These are phyloP conservation scores for Beauveria pseudobassiana DNA, from an alignment of 2,329 filamentous ascomycete genomes.

Conservation along the genomic window DNA sequence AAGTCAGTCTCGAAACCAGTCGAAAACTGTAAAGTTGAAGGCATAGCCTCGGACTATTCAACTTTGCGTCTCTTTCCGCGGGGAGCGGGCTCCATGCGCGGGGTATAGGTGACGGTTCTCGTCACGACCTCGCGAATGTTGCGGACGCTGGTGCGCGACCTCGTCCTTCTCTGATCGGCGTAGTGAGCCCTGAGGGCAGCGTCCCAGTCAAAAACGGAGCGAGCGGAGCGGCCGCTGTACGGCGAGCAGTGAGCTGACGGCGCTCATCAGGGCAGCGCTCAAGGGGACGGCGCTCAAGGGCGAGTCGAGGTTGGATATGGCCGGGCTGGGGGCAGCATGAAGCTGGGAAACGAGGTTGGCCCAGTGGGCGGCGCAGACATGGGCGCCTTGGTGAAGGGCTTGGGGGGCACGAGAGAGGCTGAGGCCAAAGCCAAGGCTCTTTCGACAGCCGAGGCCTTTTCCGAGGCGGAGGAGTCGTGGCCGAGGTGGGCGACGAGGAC, in stretches of 20 bases:
- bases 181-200: constrained; percentile 60
- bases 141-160: constrained; percentile 54
- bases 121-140: constrained; percentile 86
- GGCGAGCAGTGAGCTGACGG: constrained; percentile 54
- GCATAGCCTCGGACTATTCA: constrained; percentile 26
- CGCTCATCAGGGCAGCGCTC: constrained; percentile 37
- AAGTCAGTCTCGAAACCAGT: constrained; percentile 5
- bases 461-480: constrained; percentile 19
- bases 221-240: constrained; percentile 57
- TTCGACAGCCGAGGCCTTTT: constrained; percentile 1
- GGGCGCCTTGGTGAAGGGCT: constrained; percentile 44
- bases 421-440: constrained; percentile 1
- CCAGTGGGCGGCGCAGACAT: constrained; percentile 55
- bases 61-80: constrained; percentile 86
- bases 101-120: constrained; percentile 88
- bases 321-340: constrained; percentile 73
- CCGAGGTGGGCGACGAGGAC: constrained; percentile 27
- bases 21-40: neutral
- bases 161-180: constrained; percentile 49
- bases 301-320: constrained; percentile 59
- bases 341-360: constrained; percentile 53
- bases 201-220: constrained; percentile 75
- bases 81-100: constrained; percentile 77
- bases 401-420: constrained; percentile 27
- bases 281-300: constrained; percentile 52